A percentile compares a stretch with the other conserved stretches of the same genome.
These are phyloP conservation scores for Poteriospumella lacustris DNA, from an alignment of 108 stramenopile species.

Conservation along the genomic window DNA sequence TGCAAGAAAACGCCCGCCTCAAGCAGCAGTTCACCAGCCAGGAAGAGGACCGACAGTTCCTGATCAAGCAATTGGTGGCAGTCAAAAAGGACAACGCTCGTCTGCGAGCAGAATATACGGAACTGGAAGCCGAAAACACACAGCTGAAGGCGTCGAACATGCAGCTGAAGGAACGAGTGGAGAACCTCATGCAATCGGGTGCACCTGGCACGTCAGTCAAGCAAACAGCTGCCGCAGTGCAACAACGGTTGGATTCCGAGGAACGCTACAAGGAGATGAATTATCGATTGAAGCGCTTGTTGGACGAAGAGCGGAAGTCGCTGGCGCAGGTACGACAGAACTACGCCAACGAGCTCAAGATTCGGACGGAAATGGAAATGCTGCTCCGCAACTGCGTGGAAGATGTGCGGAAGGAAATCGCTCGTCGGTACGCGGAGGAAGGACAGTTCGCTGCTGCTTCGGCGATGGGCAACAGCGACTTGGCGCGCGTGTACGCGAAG, in stretches of 20 bases:
- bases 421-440: not conserved
- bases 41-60: slow-evolving; percentile 58
- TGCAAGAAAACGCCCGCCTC: slow-evolving; percentile 46
- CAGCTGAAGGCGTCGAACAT: slow-evolving; percentile 32
- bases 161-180: not conserved
- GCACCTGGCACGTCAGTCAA: not conserved
- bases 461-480: not conserved
- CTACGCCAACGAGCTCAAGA: slow-evolving; percentile 43
- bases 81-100: slow-evolving; percentile 57
- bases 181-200: not conserved
- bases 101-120: slow-evolving; percentile 47
- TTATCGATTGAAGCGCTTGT: slow-evolving; percentile 49
- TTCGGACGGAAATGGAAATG: slow-evolving; percentile 51
- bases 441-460: not conserved
- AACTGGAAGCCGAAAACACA: slow-evolving; percentile 35
- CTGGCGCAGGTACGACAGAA: slow-evolving; percentile 40
- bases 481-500: not conserved
- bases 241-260: not conserved
- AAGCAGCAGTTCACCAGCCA: slow-evolving; percentile 56
- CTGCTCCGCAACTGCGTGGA: slow-evolving; percentile 49
- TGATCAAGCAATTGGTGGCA: slow-evolving; percentile 59
- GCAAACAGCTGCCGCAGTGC: not conserved
- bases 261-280: slow-evolving; percentile 52
- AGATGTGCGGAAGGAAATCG: slow-evolving; percentile 47
- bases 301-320: slow-evolving; percentile 51